These are phyloP conservation scores for Turritis glabra DNA, from an alignment of 345 rosid genomes.

Conservation along the genomic window DNA sequence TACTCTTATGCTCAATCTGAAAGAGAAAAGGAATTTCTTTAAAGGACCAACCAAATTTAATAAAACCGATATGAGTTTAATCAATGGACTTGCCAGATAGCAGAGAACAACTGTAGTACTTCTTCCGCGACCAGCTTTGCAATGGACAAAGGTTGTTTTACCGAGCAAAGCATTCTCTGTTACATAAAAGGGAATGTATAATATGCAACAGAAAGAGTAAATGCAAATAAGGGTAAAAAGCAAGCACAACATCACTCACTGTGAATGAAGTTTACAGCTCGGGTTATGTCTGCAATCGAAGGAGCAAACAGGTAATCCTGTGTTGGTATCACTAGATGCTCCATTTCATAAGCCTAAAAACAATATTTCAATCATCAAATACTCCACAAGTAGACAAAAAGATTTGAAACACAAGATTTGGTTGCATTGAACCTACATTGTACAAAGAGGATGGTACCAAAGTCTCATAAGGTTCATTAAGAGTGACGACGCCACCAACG, in stretches of 20 bases:
- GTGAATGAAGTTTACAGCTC: constrained; percentile 74
- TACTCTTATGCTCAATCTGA: constrained; percentile 55
- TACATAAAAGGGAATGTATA: background rate
- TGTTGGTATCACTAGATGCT: constrained; percentile 84
- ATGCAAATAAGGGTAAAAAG: background rate
- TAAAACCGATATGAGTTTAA: background rate
- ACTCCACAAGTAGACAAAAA: background rate
- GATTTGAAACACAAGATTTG: background rate
- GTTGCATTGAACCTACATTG: constrained; percentile 43
- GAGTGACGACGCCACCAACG: constrained; percentile 79
- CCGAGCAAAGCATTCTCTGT: constrained; percentile 62
- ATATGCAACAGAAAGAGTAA: background rate
- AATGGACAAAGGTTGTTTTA: constrained; percentile 82
- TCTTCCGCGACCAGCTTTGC: constrained; percentile 96
- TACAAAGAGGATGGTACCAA: constrained; percentile 76
- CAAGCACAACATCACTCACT: constrained; percentile 45
- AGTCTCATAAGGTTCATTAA: constrained; percentile 82
- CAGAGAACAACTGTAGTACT: constrained; percentile 92
- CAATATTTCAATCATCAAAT: background rate
- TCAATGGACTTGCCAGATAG: constrained; percentile 55
- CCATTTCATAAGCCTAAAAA: constrained; percentile 70
- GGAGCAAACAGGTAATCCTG: constrained; percentile 93
- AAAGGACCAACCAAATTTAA: background rate
- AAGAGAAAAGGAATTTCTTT: background rate
- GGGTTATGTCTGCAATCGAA: constrained; percentile 54